These are phyloP conservation scores for Acidiella bohemica DNA, from an alignment of 495 filamentous ascomycete species.

Conservation along the genomic window DNA sequence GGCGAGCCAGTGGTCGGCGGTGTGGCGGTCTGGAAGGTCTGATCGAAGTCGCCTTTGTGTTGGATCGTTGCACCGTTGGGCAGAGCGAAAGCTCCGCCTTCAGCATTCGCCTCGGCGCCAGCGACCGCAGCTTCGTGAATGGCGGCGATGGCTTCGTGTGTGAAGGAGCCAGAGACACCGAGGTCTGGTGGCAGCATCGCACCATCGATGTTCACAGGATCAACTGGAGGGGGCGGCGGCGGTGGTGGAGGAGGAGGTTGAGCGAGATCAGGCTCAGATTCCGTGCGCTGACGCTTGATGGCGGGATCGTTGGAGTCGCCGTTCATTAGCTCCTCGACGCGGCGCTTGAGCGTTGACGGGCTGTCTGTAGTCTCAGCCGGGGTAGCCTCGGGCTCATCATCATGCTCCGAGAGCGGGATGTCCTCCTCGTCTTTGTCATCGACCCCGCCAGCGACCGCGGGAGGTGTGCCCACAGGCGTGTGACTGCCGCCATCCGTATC, in stretches of 20 bases:
- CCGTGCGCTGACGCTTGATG: conserved; percentile 26
- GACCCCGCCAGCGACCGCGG: conserved; percentile 10
- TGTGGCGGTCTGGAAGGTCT: conserved; percentile 26
- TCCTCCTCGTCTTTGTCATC: conserved; percentile 19
- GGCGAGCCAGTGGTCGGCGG: conserved; percentile 25
- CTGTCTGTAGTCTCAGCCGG: conserved; percentile 24
- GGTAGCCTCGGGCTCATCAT: conserved; percentile 28
- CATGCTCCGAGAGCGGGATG: conserved; percentile 26
- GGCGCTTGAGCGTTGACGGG: conserved; percentile 44
- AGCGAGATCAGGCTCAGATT: conserved; percentile 24
- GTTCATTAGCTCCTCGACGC: conserved; percentile 33
- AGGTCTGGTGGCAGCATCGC: conserved; percentile 2
- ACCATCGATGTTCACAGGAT: conserved; percentile 16
- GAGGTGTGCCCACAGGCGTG: conserved; percentile 22
- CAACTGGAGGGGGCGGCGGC: conserved; percentile 25
- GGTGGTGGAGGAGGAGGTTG: conserved; percentile 37
- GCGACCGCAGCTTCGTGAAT: conserved; percentile 6
- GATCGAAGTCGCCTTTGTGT: conserved; percentile 4
- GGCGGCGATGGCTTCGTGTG: conserved; percentile 8
- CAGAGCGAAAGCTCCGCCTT: conserved; percentile 1
- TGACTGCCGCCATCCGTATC: conserved; percentile 24
- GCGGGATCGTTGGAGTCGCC: conserved; percentile 20
- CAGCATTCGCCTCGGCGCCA: neutral
- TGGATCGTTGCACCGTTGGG: conserved; percentile 9
- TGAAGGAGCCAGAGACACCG: conserved; percentile 15